Conservation (phyloP, 2,329 filamentous ascomycete species). For the Pseudogymnoascus sp. region DNA sequence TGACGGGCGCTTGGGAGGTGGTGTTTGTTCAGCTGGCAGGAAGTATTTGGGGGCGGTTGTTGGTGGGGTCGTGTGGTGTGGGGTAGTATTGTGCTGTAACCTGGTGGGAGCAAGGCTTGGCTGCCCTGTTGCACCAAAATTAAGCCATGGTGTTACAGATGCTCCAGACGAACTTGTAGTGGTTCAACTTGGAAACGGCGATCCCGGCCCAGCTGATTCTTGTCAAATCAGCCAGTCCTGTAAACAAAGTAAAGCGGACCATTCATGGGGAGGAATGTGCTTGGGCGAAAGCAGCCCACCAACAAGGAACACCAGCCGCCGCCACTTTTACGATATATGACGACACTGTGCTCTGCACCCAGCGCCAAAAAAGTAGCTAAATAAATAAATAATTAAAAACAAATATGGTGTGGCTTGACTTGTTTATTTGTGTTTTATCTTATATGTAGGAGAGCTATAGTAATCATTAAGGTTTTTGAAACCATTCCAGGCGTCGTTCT, state of each 20-base stretch:
- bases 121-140: not conserved
- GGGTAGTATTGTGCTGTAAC: constrained; percentile 1
- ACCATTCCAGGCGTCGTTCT: not conserved
- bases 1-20: not conserved
- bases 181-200: not conserved
- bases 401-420: not conserved
- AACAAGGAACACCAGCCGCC: constrained; percentile 6
- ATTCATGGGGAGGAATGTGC: constrained; percentile 5
- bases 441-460: not conserved
- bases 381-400: not conserved
- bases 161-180: not conserved
- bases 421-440: not conserved
- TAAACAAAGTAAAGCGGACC: constrained; percentile 5
- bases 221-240: not conserved
- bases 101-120: constrained; percentile 8
- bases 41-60: not conserved
- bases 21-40: not conserved
- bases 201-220: not conserved
- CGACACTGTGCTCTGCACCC: not conserved
- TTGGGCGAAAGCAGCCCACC: not conserved
- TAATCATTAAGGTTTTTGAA: not conserved
- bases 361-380: not conserved
- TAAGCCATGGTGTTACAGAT: not conserved
- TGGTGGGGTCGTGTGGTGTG: constrained; percentile 1
- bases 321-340: constrained; percentile 6